Conservation (phyloP, 2,329 filamentous ascomycete species). For the Cladophialophora psammophila region DNA sequence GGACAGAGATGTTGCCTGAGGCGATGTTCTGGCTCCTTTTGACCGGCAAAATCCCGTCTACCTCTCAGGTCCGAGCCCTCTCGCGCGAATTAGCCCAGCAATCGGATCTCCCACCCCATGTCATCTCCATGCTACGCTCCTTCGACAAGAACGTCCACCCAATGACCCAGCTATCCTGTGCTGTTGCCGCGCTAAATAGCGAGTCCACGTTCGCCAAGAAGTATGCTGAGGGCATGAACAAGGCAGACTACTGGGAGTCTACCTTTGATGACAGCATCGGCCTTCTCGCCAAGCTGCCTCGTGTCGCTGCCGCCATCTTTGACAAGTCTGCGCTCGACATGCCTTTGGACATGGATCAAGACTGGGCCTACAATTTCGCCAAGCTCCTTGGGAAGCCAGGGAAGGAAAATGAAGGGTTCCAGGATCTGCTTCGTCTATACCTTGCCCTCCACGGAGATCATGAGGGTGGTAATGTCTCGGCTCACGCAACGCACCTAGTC, state of each 20-base stretch:
- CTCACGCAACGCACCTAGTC: conserved; percentile 92
- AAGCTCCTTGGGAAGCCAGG: conserved; percentile 92
- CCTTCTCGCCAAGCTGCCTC: conserved; percentile 92
- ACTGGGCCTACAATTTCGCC: conserved; percentile 99
- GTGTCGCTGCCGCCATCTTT: conserved; percentile 97
- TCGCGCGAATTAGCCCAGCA: conserved; percentile 88
- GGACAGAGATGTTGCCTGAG: conserved; percentile 97
- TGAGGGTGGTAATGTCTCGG: conserved; percentile 97
- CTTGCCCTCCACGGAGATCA: conserved; percentile 97
- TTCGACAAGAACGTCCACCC: conserved; percentile 92
- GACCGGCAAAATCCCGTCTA: conserved; percentile 88
- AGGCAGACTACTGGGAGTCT: conserved; percentile 98
- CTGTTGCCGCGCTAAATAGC: conserved; percentile 94
- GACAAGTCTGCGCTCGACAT: conserved; percentile 80
- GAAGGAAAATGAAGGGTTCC: conserved; percentile 88
- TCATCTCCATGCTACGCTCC: conserved; percentile 84
- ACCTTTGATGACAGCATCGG: conserved; percentile 96
- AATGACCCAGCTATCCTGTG: conserved; percentile 97
- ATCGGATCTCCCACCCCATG: conserved; percentile 79
- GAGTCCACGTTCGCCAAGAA: conserved; percentile 92
- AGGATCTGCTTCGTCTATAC: conserved; percentile 92
- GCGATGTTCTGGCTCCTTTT: conserved; percentile 99
- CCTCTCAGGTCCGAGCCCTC: conserved; percentile 79
- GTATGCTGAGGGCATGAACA: conserved; percentile 89
- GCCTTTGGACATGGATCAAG: conserved; percentile 80